phyloP scores from a whole-genome alignment of 2,329 filamentous ascomycete species.

The Pseudofabraea citricarpa region DNA sequence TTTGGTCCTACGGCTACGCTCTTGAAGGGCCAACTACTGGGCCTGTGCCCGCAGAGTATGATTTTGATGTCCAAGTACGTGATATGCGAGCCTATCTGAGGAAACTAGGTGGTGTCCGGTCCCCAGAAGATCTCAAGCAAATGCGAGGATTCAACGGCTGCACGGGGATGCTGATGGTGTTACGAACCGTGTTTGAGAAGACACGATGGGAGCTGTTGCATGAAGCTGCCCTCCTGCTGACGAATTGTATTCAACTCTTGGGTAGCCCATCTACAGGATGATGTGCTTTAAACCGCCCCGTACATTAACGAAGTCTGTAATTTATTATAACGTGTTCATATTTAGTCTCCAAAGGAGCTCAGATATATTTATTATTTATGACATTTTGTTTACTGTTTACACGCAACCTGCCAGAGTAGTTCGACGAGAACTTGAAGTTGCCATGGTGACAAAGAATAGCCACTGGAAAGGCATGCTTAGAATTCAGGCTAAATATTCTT shows the following conservation, averaged over 20 bases:
- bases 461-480: too few relatives aligned
- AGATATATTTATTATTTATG: too few relatives aligned
- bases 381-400: too few relatives aligned
- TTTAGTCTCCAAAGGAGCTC: too few relatives aligned
- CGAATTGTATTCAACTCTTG: slow-evolving; percentile 66
- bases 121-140: slow-evolving; percentile 71
- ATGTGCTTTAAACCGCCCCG: too few relatives aligned
- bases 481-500: too few relatives aligned
- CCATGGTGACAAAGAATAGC: too few relatives aligned
- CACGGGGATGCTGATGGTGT: slow-evolving; percentile 72
- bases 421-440: too few relatives aligned
- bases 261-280: slow-evolving; percentile 5
- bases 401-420: too few relatives aligned
- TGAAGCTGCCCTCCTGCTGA: slow-evolving; percentile 76
- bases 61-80: slow-evolving; percentile 61
- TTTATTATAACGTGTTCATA: too few relatives aligned
- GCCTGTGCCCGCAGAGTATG: slow-evolving; percentile 34
- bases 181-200: slow-evolving; percentile 75
- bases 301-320: too few relatives aligned
- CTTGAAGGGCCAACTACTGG: slow-evolving; percentile 71
- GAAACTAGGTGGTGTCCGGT: slow-evolving; percentile 64
- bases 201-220: slow-evolving; percentile 89
- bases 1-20: slow-evolving; percentile 93
- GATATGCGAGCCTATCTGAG: slow-evolving; percentile 79
- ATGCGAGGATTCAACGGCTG: slow-evolving; percentile 78